Percentiles rank a stretch among this genome's conserved stretches.
Evolutionary conservation across 1,139 yeast genomes (phyloP).

Genomic region (Scheffersomyces insectosa): DNA sequence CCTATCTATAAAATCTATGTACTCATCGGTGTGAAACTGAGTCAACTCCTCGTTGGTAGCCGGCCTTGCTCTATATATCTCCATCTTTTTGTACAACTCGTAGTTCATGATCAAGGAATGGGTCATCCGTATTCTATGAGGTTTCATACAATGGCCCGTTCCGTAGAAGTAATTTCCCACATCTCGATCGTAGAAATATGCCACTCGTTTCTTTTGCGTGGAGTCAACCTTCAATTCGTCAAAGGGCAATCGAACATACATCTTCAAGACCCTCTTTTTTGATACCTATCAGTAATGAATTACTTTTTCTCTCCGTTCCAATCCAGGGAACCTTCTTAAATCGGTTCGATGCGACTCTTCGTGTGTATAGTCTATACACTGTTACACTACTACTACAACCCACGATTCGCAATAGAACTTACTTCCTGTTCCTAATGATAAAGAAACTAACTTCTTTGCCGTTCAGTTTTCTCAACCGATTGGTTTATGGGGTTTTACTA

Average conservation of each 20-base stretch:
- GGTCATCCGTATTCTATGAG: slow-evolving; percentile 98
- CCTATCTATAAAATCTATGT: slow-evolving; percentile 87
- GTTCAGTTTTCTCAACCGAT: neutral
- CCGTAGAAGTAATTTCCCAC: slow-evolving; percentile 98
- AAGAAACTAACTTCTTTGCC: neutral
- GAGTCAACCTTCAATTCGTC: slow-evolving; percentile 45
- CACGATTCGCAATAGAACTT: too few relatives aligned
- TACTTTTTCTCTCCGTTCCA: too few relatives aligned
- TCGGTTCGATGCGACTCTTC: too few relatives aligned
- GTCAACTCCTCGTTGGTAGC: slow-evolving; percentile 98
- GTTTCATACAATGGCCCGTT: slow-evolving; percentile 98
- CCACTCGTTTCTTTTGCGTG: slow-evolving; percentile 42
- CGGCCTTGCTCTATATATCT: slow-evolving; percentile 92
- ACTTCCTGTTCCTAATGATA: neutral
- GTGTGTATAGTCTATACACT: too few relatives aligned
- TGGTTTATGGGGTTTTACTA: neutral
- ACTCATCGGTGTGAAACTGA: slow-evolving; percentile 96
- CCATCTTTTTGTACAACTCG: slow-evolving; percentile 95
- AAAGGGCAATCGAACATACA: slow-evolving; percentile 48
- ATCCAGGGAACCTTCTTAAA: too few relatives aligned
- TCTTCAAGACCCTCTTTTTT: slow-evolving; percentile 9
- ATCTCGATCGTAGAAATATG: slow-evolving; percentile 63
- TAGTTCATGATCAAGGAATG: slow-evolving; percentile 96
- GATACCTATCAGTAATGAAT: too few relatives aligned
- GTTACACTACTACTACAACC: too few relatives aligned